Conservation (phyloP, 192 early-diverging fungal genomes). For the Mortierella antarctica region DNA sequence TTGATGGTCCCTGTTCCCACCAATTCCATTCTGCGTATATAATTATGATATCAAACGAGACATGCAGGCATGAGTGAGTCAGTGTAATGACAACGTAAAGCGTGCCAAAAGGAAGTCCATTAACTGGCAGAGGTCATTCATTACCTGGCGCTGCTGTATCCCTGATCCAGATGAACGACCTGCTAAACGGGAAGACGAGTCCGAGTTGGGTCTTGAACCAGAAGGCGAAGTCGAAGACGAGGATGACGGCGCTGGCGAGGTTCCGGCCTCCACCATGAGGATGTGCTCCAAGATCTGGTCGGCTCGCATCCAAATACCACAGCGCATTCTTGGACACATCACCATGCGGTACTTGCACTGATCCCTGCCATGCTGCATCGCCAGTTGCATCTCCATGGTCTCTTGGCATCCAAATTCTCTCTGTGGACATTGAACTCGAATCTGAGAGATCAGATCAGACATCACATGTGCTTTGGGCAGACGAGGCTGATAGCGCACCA, state of each 20-base stretch:
- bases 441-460: conserved; percentile 50
- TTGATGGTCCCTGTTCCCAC: too few relatives aligned
- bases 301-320: conserved; percentile 46
- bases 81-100: too few relatives aligned
- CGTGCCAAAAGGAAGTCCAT: too few relatives aligned
- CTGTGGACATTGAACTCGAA: conserved; percentile 37
- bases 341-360: conserved; percentile 29
- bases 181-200: neutral
- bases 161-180: neutral
- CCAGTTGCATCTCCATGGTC: conserved; percentile 36
- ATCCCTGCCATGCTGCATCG: conserved; percentile 35
- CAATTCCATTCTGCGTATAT: too few relatives aligned
- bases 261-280: conserved; percentile 34
- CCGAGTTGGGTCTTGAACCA: neutral
- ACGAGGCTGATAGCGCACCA: conserved; percentile 45
- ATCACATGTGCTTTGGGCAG: conserved; percentile 52
- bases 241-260: neutral
- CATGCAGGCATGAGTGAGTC: too few relatives aligned
- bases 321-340: conserved; percentile 34
- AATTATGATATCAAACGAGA: too few relatives aligned
- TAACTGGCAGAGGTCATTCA: too few relatives aligned
- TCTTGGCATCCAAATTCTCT: conserved; percentile 25
- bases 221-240: neutral
- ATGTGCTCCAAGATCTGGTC: conserved; percentile 49
- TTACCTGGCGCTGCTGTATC: conserved; percentile 15